Evolutionary conservation across 2,329 filamentous ascomycete genomes (phyloP).

Genomic region (Fusarium chuoi): DNA sequence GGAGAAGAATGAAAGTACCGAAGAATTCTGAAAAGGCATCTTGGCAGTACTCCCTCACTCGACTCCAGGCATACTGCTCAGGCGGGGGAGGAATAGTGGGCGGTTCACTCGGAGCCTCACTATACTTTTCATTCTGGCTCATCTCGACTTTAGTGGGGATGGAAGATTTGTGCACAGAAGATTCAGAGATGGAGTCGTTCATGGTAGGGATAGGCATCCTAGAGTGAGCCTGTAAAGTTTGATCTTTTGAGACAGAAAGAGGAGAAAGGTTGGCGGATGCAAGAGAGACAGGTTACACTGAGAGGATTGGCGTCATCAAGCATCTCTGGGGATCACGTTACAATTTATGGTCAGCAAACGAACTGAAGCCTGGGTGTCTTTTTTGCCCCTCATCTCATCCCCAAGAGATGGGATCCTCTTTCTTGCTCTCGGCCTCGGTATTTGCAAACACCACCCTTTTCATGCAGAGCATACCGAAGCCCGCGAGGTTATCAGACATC

Average conservation of each 20-base stretch:
- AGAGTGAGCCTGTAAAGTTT: background rate
- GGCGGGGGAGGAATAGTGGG: conserved; percentile 30
- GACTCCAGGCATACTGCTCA: conserved; percentile 59
- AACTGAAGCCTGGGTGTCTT: background rate
- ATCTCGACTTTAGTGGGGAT: conserved; percentile 48
- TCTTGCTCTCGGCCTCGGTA: conserved; percentile 21
- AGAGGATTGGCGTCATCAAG: conserved; percentile 26
- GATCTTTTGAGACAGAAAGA: background rate
- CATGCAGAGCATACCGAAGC: conserved; percentile 13
- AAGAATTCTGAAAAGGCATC: conserved; percentile 75
- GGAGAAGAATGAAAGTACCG: conserved; percentile 72
- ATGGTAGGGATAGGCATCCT: conserved; percentile 45
- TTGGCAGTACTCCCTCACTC: conserved; percentile 60
- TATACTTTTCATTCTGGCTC: conserved; percentile 40
- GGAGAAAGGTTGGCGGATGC: conserved; percentile 12
- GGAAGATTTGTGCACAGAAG: conserved; percentile 48
- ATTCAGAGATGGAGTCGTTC: conserved; percentile 49
- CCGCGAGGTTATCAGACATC: background rate
- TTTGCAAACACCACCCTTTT: conserved; percentile 5
- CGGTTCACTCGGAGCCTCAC: conserved; percentile 33
- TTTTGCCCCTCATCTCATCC: conserved; percentile 25
- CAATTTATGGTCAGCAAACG: conserved; percentile 38
- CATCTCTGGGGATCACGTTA: conserved; percentile 35
- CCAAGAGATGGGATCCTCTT: conserved; percentile 2
- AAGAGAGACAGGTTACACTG: conserved; percentile 20